Percentiles rank a stretch among this genome's conserved stretches.
Evolutionary conservation across 2,329 filamentous ascomycete species (phyloP).

Genomic region (Claviceps purpurea): DNA sequence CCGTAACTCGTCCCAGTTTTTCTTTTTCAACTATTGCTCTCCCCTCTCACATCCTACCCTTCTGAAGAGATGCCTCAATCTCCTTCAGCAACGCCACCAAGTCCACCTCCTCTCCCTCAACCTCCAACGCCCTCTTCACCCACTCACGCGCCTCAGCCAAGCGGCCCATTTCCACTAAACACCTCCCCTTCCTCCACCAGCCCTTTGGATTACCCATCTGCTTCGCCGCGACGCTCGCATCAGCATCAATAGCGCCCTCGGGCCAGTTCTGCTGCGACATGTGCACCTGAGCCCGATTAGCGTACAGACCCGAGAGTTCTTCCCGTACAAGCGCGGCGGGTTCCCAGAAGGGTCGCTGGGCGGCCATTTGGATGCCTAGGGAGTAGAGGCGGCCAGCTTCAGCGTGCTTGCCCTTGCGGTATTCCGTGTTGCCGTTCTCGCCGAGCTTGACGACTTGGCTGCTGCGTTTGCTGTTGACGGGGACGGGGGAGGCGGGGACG

Average conservation of each 20-base stretch:
- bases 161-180: conserved; percentile 80
- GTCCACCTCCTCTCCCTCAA: conserved; percentile 60
- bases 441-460: conserved; percentile 83
- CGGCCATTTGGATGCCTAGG: conserved; percentile 81
- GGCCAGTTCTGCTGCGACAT: conserved; percentile 75
- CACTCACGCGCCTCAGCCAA: conserved; percentile 71
- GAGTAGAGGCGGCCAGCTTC: conserved; percentile 74
- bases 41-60: conserved; percentile 18
- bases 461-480: conserved; percentile 83
- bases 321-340: conserved; percentile 71
- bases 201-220: conserved; percentile 80
- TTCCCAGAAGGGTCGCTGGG: conserved; percentile 75
- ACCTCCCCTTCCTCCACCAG: conserved; percentile 81
- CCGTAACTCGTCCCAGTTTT: neutral
- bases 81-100: conserved; percentile 51
- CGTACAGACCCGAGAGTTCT: conserved; percentile 66
- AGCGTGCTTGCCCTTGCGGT: conserved; percentile 60
- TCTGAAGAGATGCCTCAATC: conserved; percentile 35
- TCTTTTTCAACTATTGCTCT: neutral
- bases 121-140: conserved; percentile 64
- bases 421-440: conserved; percentile 71
- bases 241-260: conserved; percentile 76
- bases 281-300: conserved; percentile 80
- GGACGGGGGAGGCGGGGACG: conserved; percentile 73
- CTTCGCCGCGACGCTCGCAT: conserved; percentile 79